phyloP scores from a whole-genome alignment of 2,329 filamentous ascomycete genomes.

The Fusarium armeniacum region DNA sequence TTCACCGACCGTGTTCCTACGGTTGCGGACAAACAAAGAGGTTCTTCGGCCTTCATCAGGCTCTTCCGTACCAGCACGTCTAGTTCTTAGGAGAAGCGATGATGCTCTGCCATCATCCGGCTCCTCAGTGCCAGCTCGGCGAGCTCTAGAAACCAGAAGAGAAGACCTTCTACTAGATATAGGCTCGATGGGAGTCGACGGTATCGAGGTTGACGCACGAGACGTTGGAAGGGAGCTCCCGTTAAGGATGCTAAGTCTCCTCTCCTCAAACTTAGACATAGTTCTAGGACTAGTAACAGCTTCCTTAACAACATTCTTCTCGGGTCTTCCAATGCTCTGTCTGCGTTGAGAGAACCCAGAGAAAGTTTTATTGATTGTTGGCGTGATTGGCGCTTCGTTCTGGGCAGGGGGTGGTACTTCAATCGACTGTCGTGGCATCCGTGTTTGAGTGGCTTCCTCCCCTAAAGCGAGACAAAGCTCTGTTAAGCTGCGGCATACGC shows the following conservation, averaged over 20 bases:
- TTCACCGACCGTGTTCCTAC: constrained; percentile 62
- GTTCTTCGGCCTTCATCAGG: constrained; percentile 62
- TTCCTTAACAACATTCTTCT: constrained; percentile 57
- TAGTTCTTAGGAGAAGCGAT: constrained; percentile 60
- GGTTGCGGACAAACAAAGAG: constrained; percentile 61
- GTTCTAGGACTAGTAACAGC: constrained; percentile 62
- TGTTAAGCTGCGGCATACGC: constrained; percentile 90
- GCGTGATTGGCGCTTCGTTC: constrained; percentile 56
- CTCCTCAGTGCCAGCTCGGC: constrained; percentile 63
- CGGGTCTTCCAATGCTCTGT: constrained; percentile 56
- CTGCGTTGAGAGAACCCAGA: constrained; percentile 57
- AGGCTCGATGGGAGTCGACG: constrained; percentile 59
- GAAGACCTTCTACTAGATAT: constrained; percentile 64
- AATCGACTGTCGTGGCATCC: constrained; percentile 47
- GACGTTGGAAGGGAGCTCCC: constrained; percentile 63
- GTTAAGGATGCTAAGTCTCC: constrained; percentile 63
- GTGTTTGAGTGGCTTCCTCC: constrained; percentile 65
- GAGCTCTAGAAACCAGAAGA: constrained; percentile 60
- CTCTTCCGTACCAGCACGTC: constrained; percentile 64
- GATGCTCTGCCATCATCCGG: constrained; percentile 62
- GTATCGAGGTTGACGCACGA: constrained; percentile 57
- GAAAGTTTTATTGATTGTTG: constrained; percentile 61
- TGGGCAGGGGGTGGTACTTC: constrained; percentile 33
- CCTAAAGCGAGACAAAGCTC: constrained; percentile 90
- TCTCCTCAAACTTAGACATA: constrained; percentile 67